Percentiles rank a stretch among this genome's conserved stretches.
These are phyloP conservation scores for Gossypium thurberi DNA, from an alignment of 345 rosid species.

Conservation along the genomic window DNA sequence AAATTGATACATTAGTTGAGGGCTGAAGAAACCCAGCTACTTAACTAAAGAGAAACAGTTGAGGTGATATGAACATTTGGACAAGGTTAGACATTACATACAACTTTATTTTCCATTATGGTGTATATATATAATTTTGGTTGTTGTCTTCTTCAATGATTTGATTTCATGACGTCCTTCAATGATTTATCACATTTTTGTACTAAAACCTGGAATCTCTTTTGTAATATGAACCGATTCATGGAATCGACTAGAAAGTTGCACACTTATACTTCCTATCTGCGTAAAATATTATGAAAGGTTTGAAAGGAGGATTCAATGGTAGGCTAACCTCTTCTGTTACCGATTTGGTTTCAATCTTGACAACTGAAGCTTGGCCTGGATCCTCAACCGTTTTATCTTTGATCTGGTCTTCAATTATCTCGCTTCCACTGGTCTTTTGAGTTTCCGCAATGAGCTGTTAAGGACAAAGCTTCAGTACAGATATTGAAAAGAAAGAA, in stretches of 20 bases:
- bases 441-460: conserved; percentile 15
- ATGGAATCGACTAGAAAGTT: neutral
- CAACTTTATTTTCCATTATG: neutral
- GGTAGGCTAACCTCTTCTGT: conserved; percentile 35
- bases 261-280: neutral
- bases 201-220: neutral
- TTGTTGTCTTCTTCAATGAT: neutral
- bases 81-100: neutral
- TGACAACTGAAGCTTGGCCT: conserved; percentile 16
- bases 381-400: conserved; percentile 13
- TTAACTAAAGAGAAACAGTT: neutral
- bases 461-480: conserved; percentile 10
- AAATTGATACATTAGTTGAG: conserved; percentile 15
- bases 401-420: conserved; percentile 16
- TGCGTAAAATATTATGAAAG: neutral
- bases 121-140: neutral
- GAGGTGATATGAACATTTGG: neutral
- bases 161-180: neutral
- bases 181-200: neutral
- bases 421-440: conserved; percentile 16
- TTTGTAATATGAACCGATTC: neutral
- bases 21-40: neutral
- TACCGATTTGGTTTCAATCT: conserved; percentile 17
- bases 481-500: neutral
- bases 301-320: neutral